These are phyloP conservation scores for Alternaria brassicicola DNA, from an alignment of 2,329 filamentous ascomycete genomes.

Conservation along the genomic window DNA sequence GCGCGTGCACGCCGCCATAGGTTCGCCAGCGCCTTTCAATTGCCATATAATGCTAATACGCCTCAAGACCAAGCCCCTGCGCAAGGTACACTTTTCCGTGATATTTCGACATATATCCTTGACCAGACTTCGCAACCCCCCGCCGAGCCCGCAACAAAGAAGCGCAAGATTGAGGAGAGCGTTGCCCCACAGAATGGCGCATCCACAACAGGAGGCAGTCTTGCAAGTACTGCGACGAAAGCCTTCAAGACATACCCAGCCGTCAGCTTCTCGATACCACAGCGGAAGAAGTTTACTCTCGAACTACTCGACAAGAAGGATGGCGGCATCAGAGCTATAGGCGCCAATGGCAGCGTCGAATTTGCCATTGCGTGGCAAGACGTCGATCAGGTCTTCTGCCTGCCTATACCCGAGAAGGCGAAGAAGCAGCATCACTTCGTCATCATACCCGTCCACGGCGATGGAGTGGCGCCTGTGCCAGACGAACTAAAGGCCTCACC, in stretches of 20 bases:
- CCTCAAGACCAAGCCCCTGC: slow-evolving; percentile 39
- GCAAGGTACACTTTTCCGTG: slow-evolving; percentile 44
- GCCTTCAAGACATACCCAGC: slow-evolving; percentile 51
- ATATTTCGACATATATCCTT: slow-evolving; percentile 47
- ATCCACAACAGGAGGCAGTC: slow-evolving; percentile 19
- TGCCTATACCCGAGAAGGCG: slow-evolving; percentile 69
- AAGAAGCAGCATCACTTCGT: slow-evolving; percentile 69
- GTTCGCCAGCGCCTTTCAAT: slow-evolving; percentile 16
- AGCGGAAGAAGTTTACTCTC: slow-evolving; percentile 67
- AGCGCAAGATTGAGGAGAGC: slow-evolving; percentile 47
- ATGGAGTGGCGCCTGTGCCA: slow-evolving; percentile 55
- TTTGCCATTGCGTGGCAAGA: slow-evolving; percentile 58
- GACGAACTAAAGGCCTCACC: slow-evolving; percentile 47
- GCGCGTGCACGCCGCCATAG: slow-evolving; percentile 47
- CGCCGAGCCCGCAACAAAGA: slow-evolving; percentile 44
- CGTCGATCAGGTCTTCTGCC: slow-evolving; percentile 64
- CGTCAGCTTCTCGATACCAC: slow-evolving; percentile 66
- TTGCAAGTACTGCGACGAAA: slow-evolving; percentile 31
- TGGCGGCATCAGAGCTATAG: slow-evolving; percentile 56
- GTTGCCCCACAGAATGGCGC: slow-evolving; percentile 29
- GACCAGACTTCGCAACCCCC: slow-evolving; percentile 29
- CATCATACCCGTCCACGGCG: slow-evolving; percentile 60
- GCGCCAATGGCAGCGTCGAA: slow-evolving; percentile 60
- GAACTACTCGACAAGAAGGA: slow-evolving; percentile 57
- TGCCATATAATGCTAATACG: neutral